A percentile compares a stretch with the other conserved stretches of the same genome.
These are phyloP conservation scores for Penicillium sp. DNA, from an alignment of 2,329 filamentous ascomycete genomes.

Conservation along the genomic window DNA sequence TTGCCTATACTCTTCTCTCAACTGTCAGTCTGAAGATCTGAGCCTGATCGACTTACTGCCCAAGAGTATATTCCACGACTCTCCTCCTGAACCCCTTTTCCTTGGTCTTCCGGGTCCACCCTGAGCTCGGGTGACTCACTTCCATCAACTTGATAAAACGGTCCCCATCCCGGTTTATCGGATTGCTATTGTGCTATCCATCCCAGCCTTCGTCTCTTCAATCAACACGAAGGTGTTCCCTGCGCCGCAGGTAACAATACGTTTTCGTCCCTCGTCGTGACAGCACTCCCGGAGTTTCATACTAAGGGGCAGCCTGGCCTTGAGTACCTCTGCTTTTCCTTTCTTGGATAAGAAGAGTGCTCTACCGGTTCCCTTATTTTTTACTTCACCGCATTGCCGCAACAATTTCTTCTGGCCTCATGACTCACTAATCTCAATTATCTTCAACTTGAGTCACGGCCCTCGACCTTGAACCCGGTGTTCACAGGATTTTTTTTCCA, in stretches of 20 bases:
- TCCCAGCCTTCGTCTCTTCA: constrained; percentile 6
- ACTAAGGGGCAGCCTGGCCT: constrained; percentile 24
- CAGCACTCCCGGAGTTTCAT: constrained; percentile 7
- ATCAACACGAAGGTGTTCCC: constrained; percentile 4
- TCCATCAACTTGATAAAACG: constrained; percentile 4
- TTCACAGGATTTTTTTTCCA: constrained; percentile 33
- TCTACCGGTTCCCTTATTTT: constrained; percentile 24
- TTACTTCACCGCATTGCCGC: background rate
- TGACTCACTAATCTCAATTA: constrained; percentile 31
- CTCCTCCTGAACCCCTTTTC: constrained; percentile 2
- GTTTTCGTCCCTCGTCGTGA: background rate
- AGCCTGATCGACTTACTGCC: background rate
- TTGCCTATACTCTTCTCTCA: constrained; percentile 15
- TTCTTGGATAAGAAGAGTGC: constrained; percentile 22
- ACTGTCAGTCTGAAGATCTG: constrained; percentile 9
- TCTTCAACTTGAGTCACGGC: constrained; percentile 33
- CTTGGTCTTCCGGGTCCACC: constrained; percentile 4
- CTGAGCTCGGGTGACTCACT: constrained; percentile 14
- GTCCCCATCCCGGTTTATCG: background rate
- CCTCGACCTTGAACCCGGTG: constrained; percentile 36
- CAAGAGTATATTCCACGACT: constrained; percentile 9
- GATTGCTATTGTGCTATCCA: background rate
- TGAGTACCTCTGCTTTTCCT: constrained; percentile 24
- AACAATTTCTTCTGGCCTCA: constrained; percentile 16
- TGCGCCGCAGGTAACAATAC: background rate